Evolutionary conservation across 805 yeast genomes (phyloP).

Genomic region (Pichia paraexigua): DNA sequence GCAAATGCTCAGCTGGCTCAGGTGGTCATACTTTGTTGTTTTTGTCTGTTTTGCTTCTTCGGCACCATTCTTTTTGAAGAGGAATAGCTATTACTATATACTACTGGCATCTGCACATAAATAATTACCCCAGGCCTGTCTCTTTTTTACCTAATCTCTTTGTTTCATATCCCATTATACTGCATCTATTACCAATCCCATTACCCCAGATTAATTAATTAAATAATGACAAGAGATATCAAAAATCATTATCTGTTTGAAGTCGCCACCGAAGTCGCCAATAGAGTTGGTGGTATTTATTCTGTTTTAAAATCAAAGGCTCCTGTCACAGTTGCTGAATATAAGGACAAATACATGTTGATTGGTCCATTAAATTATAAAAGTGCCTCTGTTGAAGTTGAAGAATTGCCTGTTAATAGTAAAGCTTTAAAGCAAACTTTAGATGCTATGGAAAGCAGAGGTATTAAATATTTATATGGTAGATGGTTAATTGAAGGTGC

Average conservation of each 20-base stretch:
- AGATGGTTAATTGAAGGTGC: slow-evolving; percentile 98
- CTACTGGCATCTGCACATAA: not conserved
- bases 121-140: not conserved
- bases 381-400: slow-evolving; percentile 76
- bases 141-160: too few species aligned
- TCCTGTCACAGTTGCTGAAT: slow-evolving; percentile 92
- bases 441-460: slow-evolving; percentile 74
- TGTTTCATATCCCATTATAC: not conserved
- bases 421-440: slow-evolving; percentile 50
- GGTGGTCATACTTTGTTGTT: not conserved
- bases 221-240: slow-evolving; percentile 68
- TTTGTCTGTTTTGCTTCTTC: not conserved
- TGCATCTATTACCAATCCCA: not conserved
- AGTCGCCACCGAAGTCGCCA: slow-evolving; percentile 96
- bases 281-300: slow-evolving; percentile 95
- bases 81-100: too few species aligned
- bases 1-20: not conserved
- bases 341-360: slow-evolving; percentile 74
- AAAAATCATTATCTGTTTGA: slow-evolving; percentile 84
- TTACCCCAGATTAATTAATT: slow-evolving; percentile 1
- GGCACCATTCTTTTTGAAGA: not conserved
- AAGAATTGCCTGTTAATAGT: slow-evolving; percentile 47
- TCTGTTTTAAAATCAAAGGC: slow-evolving; percentile 95
- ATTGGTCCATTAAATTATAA: slow-evolving; percentile 79
- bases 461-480: slow-evolving; percentile 79